A percentile compares a stretch with the other conserved stretches of the same genome.
These are phyloP conservation scores for Coprinopsis cinerea DNA, from an alignment of 768 basidiomycete species.

Conservation along the genomic window DNA sequence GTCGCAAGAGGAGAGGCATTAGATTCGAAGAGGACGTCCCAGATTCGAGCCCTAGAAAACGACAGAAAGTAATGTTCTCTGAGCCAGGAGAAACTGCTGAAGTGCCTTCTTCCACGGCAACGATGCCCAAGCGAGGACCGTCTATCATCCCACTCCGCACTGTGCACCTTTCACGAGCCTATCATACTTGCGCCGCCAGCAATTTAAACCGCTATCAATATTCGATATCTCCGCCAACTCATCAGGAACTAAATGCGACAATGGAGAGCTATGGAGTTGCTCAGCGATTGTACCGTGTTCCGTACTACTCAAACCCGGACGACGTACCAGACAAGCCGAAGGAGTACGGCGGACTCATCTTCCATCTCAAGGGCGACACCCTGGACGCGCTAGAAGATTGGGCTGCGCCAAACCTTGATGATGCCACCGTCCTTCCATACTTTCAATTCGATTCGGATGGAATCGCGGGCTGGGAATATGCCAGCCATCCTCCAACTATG, in stretches of 20 bases:
- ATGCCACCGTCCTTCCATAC: background rate
- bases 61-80: too few species aligned
- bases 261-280: conserved; percentile 45
- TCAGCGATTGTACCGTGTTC: conserved; percentile 62
- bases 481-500: conserved; percentile 57
- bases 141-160: conserved; percentile 12
- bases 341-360: conserved; percentile 79
- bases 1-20: too few species aligned
- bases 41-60: too few species aligned
- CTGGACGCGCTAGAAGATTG: conserved; percentile 59
- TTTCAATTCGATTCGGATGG: conserved; percentile 21
- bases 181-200: conserved; percentile 21
- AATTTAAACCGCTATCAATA: conserved; percentile 44
- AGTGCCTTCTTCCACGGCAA: conserved; percentile 83
- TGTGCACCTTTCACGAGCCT: conserved; percentile 23
- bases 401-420: conserved; percentile 17
- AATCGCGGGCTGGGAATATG: conserved; percentile 78
- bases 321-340: conserved; percentile 67
- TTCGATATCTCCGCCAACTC: conserved; percentile 42
- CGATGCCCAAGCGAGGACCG: background rate
- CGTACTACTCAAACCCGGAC: conserved; percentile 66
- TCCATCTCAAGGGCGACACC: conserved; percentile 59
- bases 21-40: too few species aligned
- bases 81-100: too few species aligned
- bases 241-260: conserved; percentile 38